Base-by-base conservation (phyloP, 2,329 filamentous ascomycete species). In the Pseudogymnoascus sp. region DNA sequence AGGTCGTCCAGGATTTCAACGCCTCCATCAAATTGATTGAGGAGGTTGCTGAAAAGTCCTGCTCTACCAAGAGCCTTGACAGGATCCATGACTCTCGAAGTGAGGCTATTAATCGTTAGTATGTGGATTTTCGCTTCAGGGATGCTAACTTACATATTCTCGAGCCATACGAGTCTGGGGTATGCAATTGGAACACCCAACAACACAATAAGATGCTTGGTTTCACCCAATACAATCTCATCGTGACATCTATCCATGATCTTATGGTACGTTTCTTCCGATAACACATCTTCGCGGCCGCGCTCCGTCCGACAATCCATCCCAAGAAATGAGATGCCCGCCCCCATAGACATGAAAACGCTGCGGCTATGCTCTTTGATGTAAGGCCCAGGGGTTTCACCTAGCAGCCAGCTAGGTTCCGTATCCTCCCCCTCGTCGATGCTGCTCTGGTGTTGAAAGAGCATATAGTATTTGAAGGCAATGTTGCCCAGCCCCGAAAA, bases 391-490 rank as follows among this genome's bases (percentile, higher is more conserved):
- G 88, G 90, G 35, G 82, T 80, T 23, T 83, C 78, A 5, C 94
- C 94, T 3, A 97, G 77, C 16, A 95, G 78, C 94, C 94, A 97
- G 72, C 91, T 97, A 2, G 93, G 91, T 74, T 99, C 95, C 2
- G 89, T 84, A 36, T 82, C 80, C 67, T 95, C 87, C 0, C 87
- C 91, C 76, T 99, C 94, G 52, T 87, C 84, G 0, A 85, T 78
- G 3, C 96, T 80, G 67, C 89, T 96, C 74, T 99, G 95, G 69
- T 99, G 94, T 74, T 99, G 94, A 78, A 99, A 99, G 7, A 99
- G 82, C 86, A 99, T 88, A 71, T 99, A 99, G 76, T 97, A 99
- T 74, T 99, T 99, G 83, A 94, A 97, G 0, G 93, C 93, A 59
- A 97, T 86, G 38, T 89, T 89, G 2, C 94, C 95, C 7, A 99